Evolutionary conservation across 1,284 basidiomycete genomes (phyloP).

Genomic region (Ceratobasidium sp.): DNA sequence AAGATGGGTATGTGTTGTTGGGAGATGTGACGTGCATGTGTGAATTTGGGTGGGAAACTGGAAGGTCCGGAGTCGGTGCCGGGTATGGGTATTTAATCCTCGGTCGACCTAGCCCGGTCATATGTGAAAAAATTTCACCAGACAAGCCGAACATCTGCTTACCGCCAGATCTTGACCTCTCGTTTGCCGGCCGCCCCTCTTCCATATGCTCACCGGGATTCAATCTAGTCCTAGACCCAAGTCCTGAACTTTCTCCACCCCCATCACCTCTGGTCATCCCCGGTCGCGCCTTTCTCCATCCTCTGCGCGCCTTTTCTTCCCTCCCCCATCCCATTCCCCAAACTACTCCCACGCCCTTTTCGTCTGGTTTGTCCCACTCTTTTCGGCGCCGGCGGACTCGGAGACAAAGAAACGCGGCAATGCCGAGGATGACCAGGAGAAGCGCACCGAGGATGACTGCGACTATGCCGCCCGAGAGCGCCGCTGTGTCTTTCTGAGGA

Average conservation of each 20-base stretch:
- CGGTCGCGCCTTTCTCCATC: background rate
- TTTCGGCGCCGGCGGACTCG: constrained; percentile 21
- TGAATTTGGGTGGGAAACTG: background rate
- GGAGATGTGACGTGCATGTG: background rate
- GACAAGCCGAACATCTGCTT: background rate
- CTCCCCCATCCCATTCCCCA: constrained; percentile 40
- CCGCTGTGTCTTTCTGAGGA: background rate
- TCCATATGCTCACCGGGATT: background rate
- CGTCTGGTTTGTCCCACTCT: constrained; percentile 2
- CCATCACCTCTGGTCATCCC: background rate
- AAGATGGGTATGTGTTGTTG: constrained; percentile 8
- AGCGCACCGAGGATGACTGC: constrained; percentile 6
- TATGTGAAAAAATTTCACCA: background rate
- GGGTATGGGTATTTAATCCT: constrained; percentile 7
- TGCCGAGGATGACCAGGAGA: constrained; percentile 18
- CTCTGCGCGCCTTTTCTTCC: constrained; percentile 12
- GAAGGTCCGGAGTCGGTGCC: background rate
- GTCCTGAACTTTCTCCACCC: background rate
- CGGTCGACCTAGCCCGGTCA: background rate
- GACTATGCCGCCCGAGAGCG: constrained; percentile 35
- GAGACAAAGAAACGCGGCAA: constrained; percentile 14
- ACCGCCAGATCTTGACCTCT: background rate
- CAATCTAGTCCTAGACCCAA: background rate
- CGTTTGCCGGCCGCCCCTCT: background rate
- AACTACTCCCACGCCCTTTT: constrained; percentile 25